Conservation (phyloP, 2,329 filamentous ascomycete genomes). For the Volutella citrinella region DNA sequence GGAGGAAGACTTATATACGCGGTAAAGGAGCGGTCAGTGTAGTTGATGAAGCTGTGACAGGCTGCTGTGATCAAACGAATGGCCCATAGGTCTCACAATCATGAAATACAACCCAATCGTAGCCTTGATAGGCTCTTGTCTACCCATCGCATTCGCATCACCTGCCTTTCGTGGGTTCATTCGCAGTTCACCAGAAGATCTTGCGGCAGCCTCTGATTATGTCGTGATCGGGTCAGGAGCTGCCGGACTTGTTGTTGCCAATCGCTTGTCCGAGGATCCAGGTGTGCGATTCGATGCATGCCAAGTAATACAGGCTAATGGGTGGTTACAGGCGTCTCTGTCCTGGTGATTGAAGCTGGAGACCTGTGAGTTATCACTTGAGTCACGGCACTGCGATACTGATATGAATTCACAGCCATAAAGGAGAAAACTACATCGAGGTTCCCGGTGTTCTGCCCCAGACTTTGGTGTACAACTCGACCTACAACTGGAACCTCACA, state of each 20-base stretch:
- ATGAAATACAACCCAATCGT: too few relatives aligned
- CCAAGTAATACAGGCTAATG: too few relatives aligned
- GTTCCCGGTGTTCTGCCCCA: constrained; percentile 9
- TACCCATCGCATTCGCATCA: too few relatives aligned
- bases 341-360: constrained; percentile 8
- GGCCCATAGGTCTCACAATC: too few relatives aligned
- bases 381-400: not conserved
- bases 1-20: too few relatives aligned
- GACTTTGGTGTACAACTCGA: constrained; percentile 8
- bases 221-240: constrained; percentile 36
- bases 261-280: constrained; percentile 35
- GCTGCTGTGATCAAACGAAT: too few relatives aligned
- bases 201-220: constrained; percentile 28
- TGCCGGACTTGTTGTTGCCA: constrained; percentile 39
- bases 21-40: too few relatives aligned
- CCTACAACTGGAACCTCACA: constrained; percentile 22
- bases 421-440: constrained; percentile 8
- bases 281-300: constrained; percentile 18
- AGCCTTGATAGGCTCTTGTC: too few relatives aligned
- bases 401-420: constrained; percentile 1
- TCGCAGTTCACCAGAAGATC: too few relatives aligned
- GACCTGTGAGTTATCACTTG: constrained; percentile 1
- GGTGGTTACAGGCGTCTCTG: constrained; percentile 1
- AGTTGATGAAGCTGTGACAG: too few relatives aligned
- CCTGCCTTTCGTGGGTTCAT: too few relatives aligned